phyloP scores from a whole-genome alignment of 345 rosid genomes.

The Ailanthus altissimus region DNA sequence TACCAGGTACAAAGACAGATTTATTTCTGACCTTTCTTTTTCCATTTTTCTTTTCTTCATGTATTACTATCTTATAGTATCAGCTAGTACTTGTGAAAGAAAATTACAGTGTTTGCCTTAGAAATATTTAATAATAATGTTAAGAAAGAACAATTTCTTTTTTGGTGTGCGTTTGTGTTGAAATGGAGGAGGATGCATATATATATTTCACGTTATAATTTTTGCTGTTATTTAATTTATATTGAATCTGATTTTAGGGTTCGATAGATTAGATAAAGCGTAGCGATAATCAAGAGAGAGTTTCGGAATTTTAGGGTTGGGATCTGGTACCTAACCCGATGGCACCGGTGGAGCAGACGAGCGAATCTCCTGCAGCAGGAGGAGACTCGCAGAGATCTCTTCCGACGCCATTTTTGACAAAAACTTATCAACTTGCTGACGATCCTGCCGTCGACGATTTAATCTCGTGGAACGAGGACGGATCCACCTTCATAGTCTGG shows the following conservation, averaged over 20 bases:
- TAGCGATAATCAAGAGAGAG: slow-evolving; percentile 7
- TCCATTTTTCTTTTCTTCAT: neutral
- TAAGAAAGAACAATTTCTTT: neutral
- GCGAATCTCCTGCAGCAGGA: slow-evolving; percentile 49
- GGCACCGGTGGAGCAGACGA: slow-evolving; percentile 68
- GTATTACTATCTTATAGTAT: neutral
- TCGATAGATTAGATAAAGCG: slow-evolving; percentile 14
- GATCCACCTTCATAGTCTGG: slow-evolving; percentile 88
- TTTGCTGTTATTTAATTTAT: neutral
- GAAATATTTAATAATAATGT: neutral
- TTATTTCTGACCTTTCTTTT: neutral
- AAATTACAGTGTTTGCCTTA: neutral
- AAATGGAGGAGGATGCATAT: neutral
- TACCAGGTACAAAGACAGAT: neutral
- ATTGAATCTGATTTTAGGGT: slow-evolving; percentile 19
- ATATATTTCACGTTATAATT: neutral
- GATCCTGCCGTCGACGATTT: slow-evolving; percentile 72
- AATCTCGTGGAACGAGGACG: slow-evolving; percentile 91
- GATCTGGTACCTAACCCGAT: slow-evolving; percentile 41
- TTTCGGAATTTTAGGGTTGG: slow-evolving; percentile 26
- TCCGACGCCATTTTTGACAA: slow-evolving; percentile 87
- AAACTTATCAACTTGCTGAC: slow-evolving; percentile 84
- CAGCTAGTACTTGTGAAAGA: no score
- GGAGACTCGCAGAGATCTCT: slow-evolving; percentile 77
- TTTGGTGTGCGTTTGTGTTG: neutral